Conservation (phyloP, 2,329 filamentous ascomycete genomes). For the Epichloe festucae region DNA sequence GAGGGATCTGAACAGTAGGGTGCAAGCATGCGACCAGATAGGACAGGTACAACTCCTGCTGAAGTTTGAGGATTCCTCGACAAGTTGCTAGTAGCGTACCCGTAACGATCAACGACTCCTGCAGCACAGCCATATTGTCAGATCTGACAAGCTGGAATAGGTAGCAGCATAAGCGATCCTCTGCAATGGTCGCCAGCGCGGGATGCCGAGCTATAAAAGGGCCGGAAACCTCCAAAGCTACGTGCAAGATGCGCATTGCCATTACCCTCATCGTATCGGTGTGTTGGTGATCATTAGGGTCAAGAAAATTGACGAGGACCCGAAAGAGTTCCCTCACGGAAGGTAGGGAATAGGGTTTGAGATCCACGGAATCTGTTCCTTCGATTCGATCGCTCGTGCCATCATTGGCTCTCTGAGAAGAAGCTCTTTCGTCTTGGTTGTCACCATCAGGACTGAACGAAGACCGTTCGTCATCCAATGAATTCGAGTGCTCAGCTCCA, state of each 20-base stretch:
- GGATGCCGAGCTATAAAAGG: constrained; percentile 91
- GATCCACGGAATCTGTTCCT: constrained; percentile 38
- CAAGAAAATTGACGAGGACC: constrained; percentile 83
- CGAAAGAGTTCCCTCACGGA: constrained; percentile 91
- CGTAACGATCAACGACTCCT: constrained; percentile 83
- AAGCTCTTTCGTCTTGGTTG: background rate
- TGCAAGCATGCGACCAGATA: constrained; percentile 92
- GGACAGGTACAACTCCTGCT: constrained; percentile 90
- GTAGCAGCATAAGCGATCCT: constrained; percentile 86
- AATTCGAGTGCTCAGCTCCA: constrained; percentile 1
- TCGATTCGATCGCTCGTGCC: constrained; percentile 21
- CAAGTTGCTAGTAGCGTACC: constrained; percentile 87
- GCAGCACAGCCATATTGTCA: constrained; percentile 89
- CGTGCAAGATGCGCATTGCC: constrained; percentile 92
- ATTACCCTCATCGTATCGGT: constrained; percentile 95
- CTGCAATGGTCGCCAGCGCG: constrained; percentile 71
- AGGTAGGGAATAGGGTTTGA: constrained; percentile 83
- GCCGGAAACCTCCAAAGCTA: constrained; percentile 89
- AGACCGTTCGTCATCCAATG: background rate
- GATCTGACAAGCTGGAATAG: constrained; percentile 93
- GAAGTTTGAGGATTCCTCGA: constrained; percentile 78
- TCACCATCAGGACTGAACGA: constrained; percentile 1
- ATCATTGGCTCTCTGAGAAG: background rate
- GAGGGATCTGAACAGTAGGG: constrained; percentile 84
- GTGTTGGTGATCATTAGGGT: constrained; percentile 84